Base-by-base conservation (phyloP, 495 filamentous ascomycete species). In the Penicillium parvum region DNA sequence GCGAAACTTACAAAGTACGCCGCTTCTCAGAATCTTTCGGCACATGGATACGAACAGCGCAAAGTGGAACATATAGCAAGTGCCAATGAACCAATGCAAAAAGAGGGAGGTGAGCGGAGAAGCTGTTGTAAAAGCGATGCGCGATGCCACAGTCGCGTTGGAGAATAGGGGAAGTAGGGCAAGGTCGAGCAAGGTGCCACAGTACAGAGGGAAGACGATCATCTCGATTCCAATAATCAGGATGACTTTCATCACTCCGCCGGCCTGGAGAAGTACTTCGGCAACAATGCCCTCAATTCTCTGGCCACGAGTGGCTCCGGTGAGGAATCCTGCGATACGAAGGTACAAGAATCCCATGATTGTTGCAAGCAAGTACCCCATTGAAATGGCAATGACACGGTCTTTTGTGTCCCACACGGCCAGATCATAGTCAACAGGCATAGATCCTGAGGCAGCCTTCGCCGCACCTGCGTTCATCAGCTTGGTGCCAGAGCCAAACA, bases 51-150 rank as follows among this genome's bases (percentile, higher is more conserved):
- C 92, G 60, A 99, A 99, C 10, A 97, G 74, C 15, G 92, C 92
- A 60, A 99, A 99, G 60, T 99, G 92, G 64, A 99, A 99, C 92
- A 99, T 99, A 65, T 99, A 99, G 49, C 90, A 95, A 5, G 92
- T 99, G 15, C 92, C 92, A 35, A 95, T 82, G 60, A 99, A 99
- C 92, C 92, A 99, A 63, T 99, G 92, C 16, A 97, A 84, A 57
- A 99, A 99, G 14, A 90, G 78, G 5, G 88, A 94, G 0, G 88
- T 96, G 29, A 88, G 72, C 0, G 91, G 90, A 45, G 82, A 85
- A 23, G 76, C 68, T 23, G 80, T 61, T 18, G 86, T 86, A 52
- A 94, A 96, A 5, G 77, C 64, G 25, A 95, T 62, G 15, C 92
- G 79, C 0, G 86, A 87, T 32, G 74, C 70, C 17, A 96, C 54